phyloP scores from a whole-genome alignment of 257 asterid species.

The Nicotiana knightiana region DNA sequence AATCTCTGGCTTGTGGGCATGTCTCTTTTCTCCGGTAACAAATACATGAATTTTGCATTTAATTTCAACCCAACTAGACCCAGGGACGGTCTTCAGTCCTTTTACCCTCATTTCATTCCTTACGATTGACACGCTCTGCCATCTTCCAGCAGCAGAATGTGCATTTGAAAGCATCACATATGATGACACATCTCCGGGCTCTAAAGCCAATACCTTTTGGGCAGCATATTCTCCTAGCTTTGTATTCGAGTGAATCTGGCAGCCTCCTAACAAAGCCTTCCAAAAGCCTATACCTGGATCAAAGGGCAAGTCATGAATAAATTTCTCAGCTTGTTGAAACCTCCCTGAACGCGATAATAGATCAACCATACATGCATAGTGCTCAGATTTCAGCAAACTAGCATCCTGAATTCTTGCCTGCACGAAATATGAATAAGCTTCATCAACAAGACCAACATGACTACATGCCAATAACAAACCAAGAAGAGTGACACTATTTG shows the following conservation, averaged over 20 bases:
- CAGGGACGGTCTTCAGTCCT: constrained; percentile 57
- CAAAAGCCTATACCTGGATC: constrained; percentile 81
- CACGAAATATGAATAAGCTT: constrained; percentile 50
- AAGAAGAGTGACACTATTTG: constrained; percentile 62
- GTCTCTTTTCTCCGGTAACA: constrained; percentile 53
- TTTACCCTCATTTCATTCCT: constrained; percentile 60
- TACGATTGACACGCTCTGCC: constrained; percentile 40
- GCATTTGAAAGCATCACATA: constrained; percentile 88
- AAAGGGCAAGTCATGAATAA: constrained; percentile 62
- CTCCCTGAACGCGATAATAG: constrained; percentile 73
- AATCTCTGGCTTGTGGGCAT: constrained; percentile 32
- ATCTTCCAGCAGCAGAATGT: constrained; percentile 72
- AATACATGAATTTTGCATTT: constrained; percentile 55
- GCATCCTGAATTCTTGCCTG: constrained; percentile 31
- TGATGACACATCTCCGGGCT: constrained; percentile 77
- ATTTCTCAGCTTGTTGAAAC: constrained; percentile 54
- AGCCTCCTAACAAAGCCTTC: constrained; percentile 87
- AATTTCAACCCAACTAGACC: constrained; percentile 82
- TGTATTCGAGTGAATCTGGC: constrained; percentile 54
- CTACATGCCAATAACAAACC: constrained; percentile 65
- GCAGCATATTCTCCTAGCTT: constrained; percentile 59
- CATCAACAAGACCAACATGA: constrained; percentile 64
- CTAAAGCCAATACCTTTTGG: constrained; percentile 47
- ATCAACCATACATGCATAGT: constrained; percentile 78
- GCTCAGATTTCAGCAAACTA: constrained; percentile 48